phyloP scores from a whole-genome alignment of 192 early-diverging fungal species.

The Coemansia reversa region DNA sequence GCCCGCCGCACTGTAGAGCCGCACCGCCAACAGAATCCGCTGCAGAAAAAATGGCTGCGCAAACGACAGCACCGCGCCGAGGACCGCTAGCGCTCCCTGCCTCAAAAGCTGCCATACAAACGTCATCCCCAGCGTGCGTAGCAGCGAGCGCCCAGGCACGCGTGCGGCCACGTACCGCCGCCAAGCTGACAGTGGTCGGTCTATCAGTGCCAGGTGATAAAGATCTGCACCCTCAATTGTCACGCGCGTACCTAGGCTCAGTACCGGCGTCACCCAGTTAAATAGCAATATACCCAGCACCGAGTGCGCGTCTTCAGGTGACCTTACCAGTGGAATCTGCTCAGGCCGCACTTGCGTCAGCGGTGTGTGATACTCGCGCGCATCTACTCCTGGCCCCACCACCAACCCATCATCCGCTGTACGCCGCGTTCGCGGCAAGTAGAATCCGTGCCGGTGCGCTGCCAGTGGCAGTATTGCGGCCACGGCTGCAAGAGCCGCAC shows the following conservation, averaged over 20 bases:
- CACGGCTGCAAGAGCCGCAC: neutral
- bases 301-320: slow-evolving; percentile 36
- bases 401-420: neutral
- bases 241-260: slow-evolving; percentile 58
- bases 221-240: slow-evolving; percentile 63
- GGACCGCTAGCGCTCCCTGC: slow-evolving; percentile 49
- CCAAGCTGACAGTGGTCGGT: slow-evolving; percentile 55
- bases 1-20: slow-evolving; percentile 26
- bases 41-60: slow-evolving; percentile 62
- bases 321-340: slow-evolving; percentile 25
- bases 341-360: slow-evolving; percentile 23
- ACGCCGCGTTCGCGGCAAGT: slow-evolving; percentile 18
- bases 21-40: slow-evolving; percentile 59
- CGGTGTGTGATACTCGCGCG: slow-evolving; percentile 29
- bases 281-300: slow-evolving; percentile 46
- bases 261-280: slow-evolving; percentile 62
- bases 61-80: slow-evolving; percentile 48
- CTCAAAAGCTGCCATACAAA: slow-evolving; percentile 49
- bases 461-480: slow-evolving; percentile 18
- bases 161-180: slow-evolving; percentile 23
- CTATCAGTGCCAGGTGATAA: slow-evolving; percentile 55
- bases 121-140: slow-evolving; percentile 34
- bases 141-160: slow-evolving; percentile 23
- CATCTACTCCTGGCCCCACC: slow-evolving; percentile 4
- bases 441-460: slow-evolving; percentile 26